Conservation (phyloP, 192 early-diverging fungal species). For the Podila horticola region DNA sequence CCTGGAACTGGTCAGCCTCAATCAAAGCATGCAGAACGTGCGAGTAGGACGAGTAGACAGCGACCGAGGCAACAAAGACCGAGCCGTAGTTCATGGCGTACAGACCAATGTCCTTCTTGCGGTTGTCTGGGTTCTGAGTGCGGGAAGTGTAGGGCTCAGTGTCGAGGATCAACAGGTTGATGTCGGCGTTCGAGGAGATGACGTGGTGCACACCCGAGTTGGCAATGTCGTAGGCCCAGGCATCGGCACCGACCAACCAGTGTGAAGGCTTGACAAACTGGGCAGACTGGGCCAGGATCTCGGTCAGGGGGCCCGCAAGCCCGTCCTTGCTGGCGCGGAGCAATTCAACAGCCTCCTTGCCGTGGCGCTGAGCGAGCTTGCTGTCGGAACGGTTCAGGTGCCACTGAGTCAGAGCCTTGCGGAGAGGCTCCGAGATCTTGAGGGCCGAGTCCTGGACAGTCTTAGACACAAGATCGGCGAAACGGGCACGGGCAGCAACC, state of each 20-base stretch:
- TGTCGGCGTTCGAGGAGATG: slow-evolving; percentile 81
- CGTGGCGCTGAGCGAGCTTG: slow-evolving; percentile 62
- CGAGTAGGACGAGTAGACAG: slow-evolving; percentile 87
- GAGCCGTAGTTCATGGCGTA: slow-evolving; percentile 96
- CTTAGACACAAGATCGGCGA: slow-evolving; percentile 69
- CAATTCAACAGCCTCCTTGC: slow-evolving; percentile 53
- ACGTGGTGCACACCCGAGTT: slow-evolving; percentile 92
- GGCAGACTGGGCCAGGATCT: slow-evolving; percentile 51
- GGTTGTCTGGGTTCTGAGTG: slow-evolving; percentile 63
- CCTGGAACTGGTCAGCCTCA: slow-evolving; percentile 90
- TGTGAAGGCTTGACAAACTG: slow-evolving; percentile 73
- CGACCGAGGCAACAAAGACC: slow-evolving; percentile 92
- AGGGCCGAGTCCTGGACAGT: slow-evolving; percentile 63
- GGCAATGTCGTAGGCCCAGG: slow-evolving; percentile 89
- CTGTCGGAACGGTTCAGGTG: slow-evolving; percentile 66
- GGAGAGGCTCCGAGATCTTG: slow-evolving; percentile 62
- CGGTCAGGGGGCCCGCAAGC: slow-evolving; percentile 32
- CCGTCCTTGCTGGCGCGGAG: slow-evolving; percentile 38
- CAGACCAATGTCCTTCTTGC: slow-evolving; percentile 95
- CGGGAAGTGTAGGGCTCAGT: slow-evolving; percentile 79
- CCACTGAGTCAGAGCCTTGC: slow-evolving; percentile 74
- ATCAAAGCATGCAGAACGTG: slow-evolving; percentile 88
- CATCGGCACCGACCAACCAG: slow-evolving; percentile 93
- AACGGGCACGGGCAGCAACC: slow-evolving; percentile 73
- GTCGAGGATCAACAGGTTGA: slow-evolving; percentile 94